These are phyloP conservation scores for Coleophoma cylindrospora DNA, from an alignment of 2,329 filamentous ascomycete genomes.

Conservation along the genomic window DNA sequence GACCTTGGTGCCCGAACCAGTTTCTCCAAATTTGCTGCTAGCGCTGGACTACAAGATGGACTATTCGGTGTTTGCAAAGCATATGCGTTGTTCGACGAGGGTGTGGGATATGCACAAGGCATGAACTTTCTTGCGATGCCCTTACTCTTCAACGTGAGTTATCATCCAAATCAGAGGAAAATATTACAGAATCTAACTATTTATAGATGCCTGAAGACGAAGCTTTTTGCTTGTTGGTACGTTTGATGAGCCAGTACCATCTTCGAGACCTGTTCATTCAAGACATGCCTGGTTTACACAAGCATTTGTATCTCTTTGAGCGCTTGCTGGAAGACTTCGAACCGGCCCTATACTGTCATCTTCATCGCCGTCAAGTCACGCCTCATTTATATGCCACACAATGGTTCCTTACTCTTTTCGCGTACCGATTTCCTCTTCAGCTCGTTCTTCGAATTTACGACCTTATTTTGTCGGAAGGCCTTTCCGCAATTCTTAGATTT, in stretches of 20 bases:
- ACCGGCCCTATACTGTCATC: slow-evolving; percentile 89
- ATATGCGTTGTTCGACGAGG: slow-evolving; percentile 92
- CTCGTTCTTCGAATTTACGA: slow-evolving; percentile 96
- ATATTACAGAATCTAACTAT: slow-evolving; percentile 16
- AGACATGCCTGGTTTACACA: slow-evolving; percentile 94
- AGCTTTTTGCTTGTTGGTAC: slow-evolving; percentile 87
- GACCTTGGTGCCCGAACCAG: slow-evolving; percentile 91
- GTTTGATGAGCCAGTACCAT: slow-evolving; percentile 94
- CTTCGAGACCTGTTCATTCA: slow-evolving; percentile 89
- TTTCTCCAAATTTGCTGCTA: slow-evolving; percentile 92
- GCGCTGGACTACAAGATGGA: slow-evolving; percentile 86
- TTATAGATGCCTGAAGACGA: slow-evolving; percentile 89
- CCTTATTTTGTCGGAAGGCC: slow-evolving; percentile 85
- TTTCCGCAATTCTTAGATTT: slow-evolving; percentile 91
- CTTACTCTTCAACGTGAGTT: slow-evolving; percentile 78
- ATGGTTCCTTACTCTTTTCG: slow-evolving; percentile 98
- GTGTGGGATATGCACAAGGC: slow-evolving; percentile 92
- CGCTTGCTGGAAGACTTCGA: slow-evolving; percentile 89
- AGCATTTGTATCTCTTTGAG: slow-evolving; percentile 92
- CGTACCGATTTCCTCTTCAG: slow-evolving; percentile 94
- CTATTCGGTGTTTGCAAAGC: slow-evolving; percentile 96
- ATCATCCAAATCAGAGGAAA: background rate
- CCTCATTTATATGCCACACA: slow-evolving; percentile 95
- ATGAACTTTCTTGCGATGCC: slow-evolving; percentile 99
- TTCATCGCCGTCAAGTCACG: slow-evolving; percentile 80